Conservation (phyloP, 2,329 filamentous ascomycete species). For the Trichoderma sp. region DNA sequence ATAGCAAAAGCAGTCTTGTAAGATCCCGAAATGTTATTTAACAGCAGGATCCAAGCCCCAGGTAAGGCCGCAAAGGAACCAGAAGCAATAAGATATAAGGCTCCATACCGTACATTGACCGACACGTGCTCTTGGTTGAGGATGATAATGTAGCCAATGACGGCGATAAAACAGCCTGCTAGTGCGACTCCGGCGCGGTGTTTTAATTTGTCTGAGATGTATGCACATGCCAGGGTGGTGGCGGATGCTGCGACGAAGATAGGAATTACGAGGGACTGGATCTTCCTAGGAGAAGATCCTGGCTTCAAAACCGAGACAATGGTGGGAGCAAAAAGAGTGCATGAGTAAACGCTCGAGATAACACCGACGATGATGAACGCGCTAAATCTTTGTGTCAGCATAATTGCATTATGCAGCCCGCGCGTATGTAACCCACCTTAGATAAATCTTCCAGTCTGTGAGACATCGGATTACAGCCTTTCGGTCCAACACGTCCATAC, state of each 20-base stretch:
- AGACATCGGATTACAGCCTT: not conserved
- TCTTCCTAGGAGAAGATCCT: not conserved
- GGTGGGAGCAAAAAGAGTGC: conserved; percentile 5
- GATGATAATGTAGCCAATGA: conserved; percentile 5
- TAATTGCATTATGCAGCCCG: not conserved
- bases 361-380: conserved; percentile 8
- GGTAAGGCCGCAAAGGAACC: conserved; percentile 6
- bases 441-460: conserved; percentile 12
- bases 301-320: conserved; percentile 7
- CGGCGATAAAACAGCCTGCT: conserved; percentile 1
- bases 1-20: conserved; percentile 14
- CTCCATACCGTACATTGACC: conserved; percentile 7
- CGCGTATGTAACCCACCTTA: not conserved
- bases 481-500: conserved; percentile 4
- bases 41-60: conserved; percentile 8
- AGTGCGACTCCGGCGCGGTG: not conserved
- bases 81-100: conserved; percentile 4
- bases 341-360: conserved; percentile 11
- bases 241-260: conserved; percentile 3
- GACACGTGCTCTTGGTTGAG: conserved; percentile 13
- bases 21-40: conserved; percentile 7
- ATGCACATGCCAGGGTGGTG: not conserved
- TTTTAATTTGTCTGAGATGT: conserved; percentile 12
- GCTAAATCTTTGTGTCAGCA: not conserved
- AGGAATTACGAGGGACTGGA: conserved; percentile 9